Base-by-base conservation (phyloP, 257 asterid genomes). In the Penstemon eatonii region DNA sequence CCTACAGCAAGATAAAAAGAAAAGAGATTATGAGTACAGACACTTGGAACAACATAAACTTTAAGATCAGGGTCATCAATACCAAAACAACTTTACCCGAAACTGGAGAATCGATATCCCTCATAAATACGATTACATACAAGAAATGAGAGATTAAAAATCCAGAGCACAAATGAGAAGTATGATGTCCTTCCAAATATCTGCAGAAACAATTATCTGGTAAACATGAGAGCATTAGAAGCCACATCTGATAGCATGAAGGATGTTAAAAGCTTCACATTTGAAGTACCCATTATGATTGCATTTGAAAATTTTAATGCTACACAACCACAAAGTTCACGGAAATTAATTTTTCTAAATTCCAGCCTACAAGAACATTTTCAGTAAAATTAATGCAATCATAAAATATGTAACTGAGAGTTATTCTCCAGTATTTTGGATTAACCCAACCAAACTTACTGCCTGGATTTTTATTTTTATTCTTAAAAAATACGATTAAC, bases 41-140 rank as follows among this genome's bases (percentile, higher is more conserved):
- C 36, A 64, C 44, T 51, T 41, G 39, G 58, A 63, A 65, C 13
- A 5, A 47, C 45, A 51, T 10, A 53, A 70, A 37, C 51, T 72
- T 45, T 66, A 65, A 25, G 68, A 70, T 55, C 67, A 60, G 18
- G 55, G 37, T 55, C 7, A 63, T 66, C 12, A 12, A 37, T 53
- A 37, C 56, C 67, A 71, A 57, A 68, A 66, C 51, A 73, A 67
- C 57, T 83, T 81, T 74, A 89, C 97, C 97, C 91, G 69, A 91
- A 81, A 76, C 79, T 87, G 76, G 96, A 83, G 84, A 91, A 91
- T 12, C 64, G 78, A 69, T 87, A 91, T 74, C 96, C 97, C 76
- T 84, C 98, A 79, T 84, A 89, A 43, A 89, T 76, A 58, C 96
- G 95, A 77, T 91, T 91, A 58, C 84, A 81, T 47, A 87, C 58